These are phyloP conservation scores for Camelina laxa DNA, from an alignment of 345 rosid genomes.

Conservation along the genomic window DNA sequence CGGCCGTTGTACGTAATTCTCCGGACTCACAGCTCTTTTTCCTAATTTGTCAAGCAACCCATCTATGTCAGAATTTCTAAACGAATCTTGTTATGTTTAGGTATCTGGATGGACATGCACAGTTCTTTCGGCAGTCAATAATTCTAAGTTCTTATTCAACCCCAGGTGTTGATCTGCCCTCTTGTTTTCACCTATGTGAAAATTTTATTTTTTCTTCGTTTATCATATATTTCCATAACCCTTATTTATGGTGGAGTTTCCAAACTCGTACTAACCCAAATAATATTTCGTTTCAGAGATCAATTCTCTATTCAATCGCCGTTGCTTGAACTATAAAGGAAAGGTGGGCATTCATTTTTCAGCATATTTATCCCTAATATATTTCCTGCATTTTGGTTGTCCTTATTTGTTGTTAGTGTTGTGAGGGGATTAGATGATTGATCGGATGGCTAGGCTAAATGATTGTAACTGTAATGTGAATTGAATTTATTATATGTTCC, in stretches of 20 bases:
- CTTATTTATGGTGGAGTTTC: conserved; percentile 22
- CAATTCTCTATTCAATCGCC: conserved; percentile 73
- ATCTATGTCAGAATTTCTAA: not conserved
- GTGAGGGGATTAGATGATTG: conserved; percentile 30
- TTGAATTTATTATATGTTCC: conserved; percentile 2
- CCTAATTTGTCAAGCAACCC: conserved; percentile 17
- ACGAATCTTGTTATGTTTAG: conserved; percentile 47
- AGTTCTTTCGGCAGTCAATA: conserved; percentile 78
- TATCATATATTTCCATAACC: conserved; percentile 3
- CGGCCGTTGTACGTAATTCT: conserved; percentile 64
- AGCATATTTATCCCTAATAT: conserved; percentile 2
- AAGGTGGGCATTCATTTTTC: conserved; percentile 56
- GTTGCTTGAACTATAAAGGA: conserved; percentile 74
- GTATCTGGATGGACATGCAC: conserved; percentile 84
- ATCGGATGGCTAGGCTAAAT: conserved; percentile 23
- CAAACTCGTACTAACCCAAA: conserved; percentile 31
- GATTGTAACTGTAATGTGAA: not conserved
- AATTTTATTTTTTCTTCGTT: not conserved
- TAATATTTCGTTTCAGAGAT: conserved; percentile 59
- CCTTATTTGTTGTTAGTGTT: conserved; percentile 17
- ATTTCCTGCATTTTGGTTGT: conserved; percentile 3
- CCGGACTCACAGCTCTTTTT: conserved; percentile 5
- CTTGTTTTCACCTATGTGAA: conserved; percentile 11
- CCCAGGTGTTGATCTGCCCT: conserved; percentile 59
- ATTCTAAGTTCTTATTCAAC: conserved; percentile 73